phyloP scores from a whole-genome alignment of 257 asterid species.

The Cordia subcordata region DNA sequence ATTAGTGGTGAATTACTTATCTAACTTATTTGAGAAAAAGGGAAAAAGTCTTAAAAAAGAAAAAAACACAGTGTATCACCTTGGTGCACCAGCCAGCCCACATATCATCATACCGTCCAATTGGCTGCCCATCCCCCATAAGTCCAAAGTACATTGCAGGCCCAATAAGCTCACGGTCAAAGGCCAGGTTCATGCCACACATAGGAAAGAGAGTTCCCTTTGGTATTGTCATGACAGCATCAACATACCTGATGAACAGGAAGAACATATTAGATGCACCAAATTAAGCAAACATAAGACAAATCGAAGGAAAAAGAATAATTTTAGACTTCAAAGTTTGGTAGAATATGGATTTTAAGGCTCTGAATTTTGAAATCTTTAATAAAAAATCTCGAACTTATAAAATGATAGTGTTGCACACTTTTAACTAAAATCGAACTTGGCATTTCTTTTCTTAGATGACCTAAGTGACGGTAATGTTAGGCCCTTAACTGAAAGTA shows the following conservation, averaged over 20 bases:
- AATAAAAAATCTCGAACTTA: no score
- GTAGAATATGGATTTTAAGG: no score
- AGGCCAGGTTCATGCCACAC: slow-evolving; percentile 91
- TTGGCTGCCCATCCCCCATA: slow-evolving; percentile 96
- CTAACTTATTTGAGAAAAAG: not conserved
- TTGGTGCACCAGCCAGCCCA: slow-evolving; percentile 97
- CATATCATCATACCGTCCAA: slow-evolving; percentile 94
- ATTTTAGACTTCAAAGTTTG: not conserved
- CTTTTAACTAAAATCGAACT: no score
- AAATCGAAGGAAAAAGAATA: no score
- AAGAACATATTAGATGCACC: not conserved
- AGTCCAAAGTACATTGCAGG: slow-evolving; percentile 95
- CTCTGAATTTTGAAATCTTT: no score
- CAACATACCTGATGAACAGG: slow-evolving; percentile 49
- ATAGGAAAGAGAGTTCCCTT: slow-evolving; percentile 89
- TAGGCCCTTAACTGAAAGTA: no score
- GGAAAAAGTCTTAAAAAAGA: no score
- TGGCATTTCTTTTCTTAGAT: no score
- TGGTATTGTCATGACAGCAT: slow-evolving; percentile 81
- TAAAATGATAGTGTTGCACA: no score
- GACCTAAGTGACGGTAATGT: no score
- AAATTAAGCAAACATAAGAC: no score
- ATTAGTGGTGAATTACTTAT: not conserved
- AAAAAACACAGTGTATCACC: no score
- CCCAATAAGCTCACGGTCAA: slow-evolving; percentile 84